Conservation (phyloP, 2,329 filamentous ascomycete species). For the Calonectria pseudoturangicola region DNA sequence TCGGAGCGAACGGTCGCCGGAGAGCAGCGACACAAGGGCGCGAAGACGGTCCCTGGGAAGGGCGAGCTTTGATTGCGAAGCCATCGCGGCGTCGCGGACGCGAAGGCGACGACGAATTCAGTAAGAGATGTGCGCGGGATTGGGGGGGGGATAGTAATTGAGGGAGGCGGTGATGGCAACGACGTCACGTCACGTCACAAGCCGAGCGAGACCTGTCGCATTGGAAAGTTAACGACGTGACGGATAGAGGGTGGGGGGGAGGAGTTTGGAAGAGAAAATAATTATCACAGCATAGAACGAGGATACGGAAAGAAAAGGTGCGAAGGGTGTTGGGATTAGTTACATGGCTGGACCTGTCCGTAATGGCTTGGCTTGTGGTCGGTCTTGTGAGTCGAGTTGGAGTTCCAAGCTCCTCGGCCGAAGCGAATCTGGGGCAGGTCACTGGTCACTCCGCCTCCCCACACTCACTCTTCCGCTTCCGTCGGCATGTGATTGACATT, state of each 20-base stretch:
- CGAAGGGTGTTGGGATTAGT: slow-evolving; percentile 5
- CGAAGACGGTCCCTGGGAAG: slow-evolving; percentile 75
- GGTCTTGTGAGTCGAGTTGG: slow-evolving; percentile 33
- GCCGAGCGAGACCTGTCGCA: slow-evolving; percentile 40
- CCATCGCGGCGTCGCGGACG: slow-evolving; percentile 71
- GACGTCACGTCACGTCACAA: slow-evolving; percentile 53
- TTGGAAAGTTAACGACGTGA: neutral
- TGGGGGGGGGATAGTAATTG: neutral
- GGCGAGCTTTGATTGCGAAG: slow-evolving; percentile 83
- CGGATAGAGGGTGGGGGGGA: slow-evolving; percentile 26
- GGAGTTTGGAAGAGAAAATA: slow-evolving; percentile 1
- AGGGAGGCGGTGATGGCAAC: slow-evolving; percentile 37
- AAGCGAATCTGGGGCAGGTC: slow-evolving; percentile 53
- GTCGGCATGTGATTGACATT: slow-evolving; percentile 56
- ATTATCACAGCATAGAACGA: neutral
- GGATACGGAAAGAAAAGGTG: neutral
- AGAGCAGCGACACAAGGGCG: slow-evolving; percentile 61
- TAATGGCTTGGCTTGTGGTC: slow-evolving; percentile 17
- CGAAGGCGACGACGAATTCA: slow-evolving; percentile 22
- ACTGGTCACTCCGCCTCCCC: slow-evolving; percentile 48
- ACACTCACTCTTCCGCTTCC: slow-evolving; percentile 43
- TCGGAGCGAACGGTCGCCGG: slow-evolving; percentile 78
- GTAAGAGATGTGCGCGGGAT: neutral
- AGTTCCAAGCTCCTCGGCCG: slow-evolving; percentile 54
- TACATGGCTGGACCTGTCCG: slow-evolving; percentile 33